Evolutionary conservation across 179 eudicot species (phyloP), one percentile per base, ranked within the genome.

Genomic region (Beta lomatogona): DNA sequence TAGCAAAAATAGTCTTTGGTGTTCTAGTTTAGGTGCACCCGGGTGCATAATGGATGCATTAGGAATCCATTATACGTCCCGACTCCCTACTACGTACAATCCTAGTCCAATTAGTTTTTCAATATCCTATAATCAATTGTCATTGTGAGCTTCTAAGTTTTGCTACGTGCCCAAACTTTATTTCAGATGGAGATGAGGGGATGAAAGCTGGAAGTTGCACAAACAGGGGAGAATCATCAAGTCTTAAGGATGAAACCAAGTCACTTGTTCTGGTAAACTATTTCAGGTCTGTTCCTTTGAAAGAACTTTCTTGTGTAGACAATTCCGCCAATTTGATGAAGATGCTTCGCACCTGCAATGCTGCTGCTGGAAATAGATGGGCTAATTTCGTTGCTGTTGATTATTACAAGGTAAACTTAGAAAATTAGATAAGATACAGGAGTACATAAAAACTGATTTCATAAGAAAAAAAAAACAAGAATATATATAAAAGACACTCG

Each of bases 341-440:
- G 65, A 93, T 89, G 94, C 74, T 91, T 52, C 79, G 67, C 13
- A 89, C 97, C 4, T 94, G 98, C 73, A 79, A 89, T 80, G 79
- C 19, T 22, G 90, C 84, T 3, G 88, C 98, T 75, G 95, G 79
- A 18, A 83, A 86, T 68, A 85, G 97, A 75, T 92, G 98, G 98
- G 89, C 98, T 16, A 94, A 94, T 71, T 94, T 92, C 64, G 85
- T 92, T 10, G 91, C 94, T 45, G 98, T 90, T 22, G 92, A 93
- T 85, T 91, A 77, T 72, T 93, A 93, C 88, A 91, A 89, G 98
- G 98, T 36, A 36, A 36, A 36, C 41, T 36, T 36, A 36, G 41
- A 36, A 36, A 3, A 36, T 36, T 36, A 36, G 41, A 36, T 36
- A 36, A 36, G 41, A 36, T 36, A 36, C 41, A 3, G 2, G 2